Percentiles rank a stretch among this genome's conserved stretches.
Evolutionary conservation across 225 moss, liverwort and hornwort species (phyloP).

Genomic region (Anthoceros angustus): DNA sequence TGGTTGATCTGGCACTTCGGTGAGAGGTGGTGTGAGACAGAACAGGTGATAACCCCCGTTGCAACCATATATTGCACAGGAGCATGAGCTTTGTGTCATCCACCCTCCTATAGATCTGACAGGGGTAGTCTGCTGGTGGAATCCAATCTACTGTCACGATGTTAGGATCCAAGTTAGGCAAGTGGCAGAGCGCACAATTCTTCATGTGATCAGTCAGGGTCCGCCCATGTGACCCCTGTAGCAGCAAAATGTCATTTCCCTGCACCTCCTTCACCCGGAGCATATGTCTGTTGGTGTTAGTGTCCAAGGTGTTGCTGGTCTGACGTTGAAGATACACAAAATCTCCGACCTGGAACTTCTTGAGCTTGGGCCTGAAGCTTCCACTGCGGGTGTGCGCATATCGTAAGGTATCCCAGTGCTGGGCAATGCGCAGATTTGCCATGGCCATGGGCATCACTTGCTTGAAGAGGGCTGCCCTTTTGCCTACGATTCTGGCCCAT

Average conservation of each 20-base stretch:
- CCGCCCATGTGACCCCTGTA: constrained; percentile 3
- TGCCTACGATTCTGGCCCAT: neutral
- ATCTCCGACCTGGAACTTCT: constrained; percentile 5
- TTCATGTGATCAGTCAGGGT: neutral
- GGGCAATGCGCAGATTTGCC: neutral
- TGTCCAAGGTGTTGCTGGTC: neutral
- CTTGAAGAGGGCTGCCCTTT: neutral
- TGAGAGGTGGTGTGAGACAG: neutral
- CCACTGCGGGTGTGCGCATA: constrained; percentile 1
- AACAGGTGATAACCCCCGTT: neutral
- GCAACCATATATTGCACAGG: constrained; percentile 3
- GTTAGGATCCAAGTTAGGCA: neutral
- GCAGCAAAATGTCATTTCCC: neutral
- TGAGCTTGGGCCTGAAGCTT: neutral
- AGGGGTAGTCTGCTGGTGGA: neutral
- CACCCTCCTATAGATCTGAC: neutral
- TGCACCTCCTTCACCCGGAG: neutral
- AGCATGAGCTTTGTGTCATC: constrained; percentile 3
- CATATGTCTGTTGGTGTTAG: neutral
- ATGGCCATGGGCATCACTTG: neutral
- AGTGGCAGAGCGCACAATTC: constrained; percentile 7
- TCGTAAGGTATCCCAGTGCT: neutral
- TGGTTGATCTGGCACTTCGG: neutral
- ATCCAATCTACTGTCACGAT: neutral
- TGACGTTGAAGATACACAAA: constrained; percentile 5